Conservation (phyloP, 306 rosid genomes). For the Quercus glauca region DNA sequence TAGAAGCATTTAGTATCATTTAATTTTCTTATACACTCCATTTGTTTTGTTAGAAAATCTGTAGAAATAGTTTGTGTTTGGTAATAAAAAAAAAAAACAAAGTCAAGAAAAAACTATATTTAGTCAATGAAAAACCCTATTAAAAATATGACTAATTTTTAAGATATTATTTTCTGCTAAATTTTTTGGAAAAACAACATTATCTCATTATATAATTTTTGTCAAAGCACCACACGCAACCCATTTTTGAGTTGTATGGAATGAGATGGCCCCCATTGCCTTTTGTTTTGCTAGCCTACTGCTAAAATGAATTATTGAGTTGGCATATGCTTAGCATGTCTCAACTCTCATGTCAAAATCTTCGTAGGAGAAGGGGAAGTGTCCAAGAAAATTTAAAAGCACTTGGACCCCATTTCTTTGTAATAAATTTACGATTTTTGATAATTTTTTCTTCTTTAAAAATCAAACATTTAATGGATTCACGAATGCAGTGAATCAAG, state of each 20-base stretch:
- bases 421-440: background rate
- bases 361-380: constrained; percentile 25
- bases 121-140: no score
- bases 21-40: no score
- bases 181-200: no score
- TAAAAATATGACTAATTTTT: no score
- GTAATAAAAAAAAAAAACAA: no score
- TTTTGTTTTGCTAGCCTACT: no score
- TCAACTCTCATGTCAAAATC: constrained; percentile 56
- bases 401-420: constrained; percentile 34
- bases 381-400: constrained; percentile 19
- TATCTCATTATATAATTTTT: no score
- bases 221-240: constrained; percentile 33
- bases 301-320: constrained; percentile 69
- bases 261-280: constrained; percentile 1
- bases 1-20: no score
- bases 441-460: background rate
- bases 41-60: no score
- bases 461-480: background rate
- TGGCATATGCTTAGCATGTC: constrained; percentile 12
- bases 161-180: no score
- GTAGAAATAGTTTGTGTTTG: no score
- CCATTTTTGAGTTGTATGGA: constrained; percentile 36
- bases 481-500: background rate
- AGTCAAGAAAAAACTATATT: no score